Conservation (phyloP, 371 early-diverging fungal species). For the Funneliformis caledonium region DNA sequence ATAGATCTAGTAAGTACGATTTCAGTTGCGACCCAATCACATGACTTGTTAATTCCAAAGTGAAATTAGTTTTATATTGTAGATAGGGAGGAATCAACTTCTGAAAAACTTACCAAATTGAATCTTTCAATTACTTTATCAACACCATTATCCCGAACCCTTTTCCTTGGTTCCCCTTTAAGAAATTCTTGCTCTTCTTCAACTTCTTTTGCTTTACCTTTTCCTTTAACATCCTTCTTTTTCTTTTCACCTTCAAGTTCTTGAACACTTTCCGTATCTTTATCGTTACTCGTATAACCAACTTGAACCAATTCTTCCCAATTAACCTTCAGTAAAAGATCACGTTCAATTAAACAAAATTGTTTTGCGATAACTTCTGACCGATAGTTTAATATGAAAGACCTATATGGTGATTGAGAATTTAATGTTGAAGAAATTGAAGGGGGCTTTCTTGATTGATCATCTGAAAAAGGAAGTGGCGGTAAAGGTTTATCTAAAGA, state of each 20-base stretch:
- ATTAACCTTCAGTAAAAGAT: conserved; percentile 54
- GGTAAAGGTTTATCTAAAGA: conserved; percentile 46
- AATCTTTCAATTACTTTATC: conserved; percentile 68
- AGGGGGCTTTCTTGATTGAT: conserved; percentile 27
- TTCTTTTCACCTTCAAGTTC: neutral
- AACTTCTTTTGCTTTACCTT: conserved; percentile 35
- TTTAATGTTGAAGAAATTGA: conserved; percentile 21
- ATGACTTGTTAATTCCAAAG: neutral
- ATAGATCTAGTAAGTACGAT: conserved; percentile 59
- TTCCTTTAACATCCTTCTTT: conserved; percentile 1
- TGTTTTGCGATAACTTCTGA: conserved; percentile 66
- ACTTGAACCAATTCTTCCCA: conserved; percentile 72
- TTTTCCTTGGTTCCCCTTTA: conserved; percentile 37
- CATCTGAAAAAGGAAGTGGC: conserved; percentile 35
- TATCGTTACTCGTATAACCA: conserved; percentile 49
- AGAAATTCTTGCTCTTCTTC: conserved; percentile 31
- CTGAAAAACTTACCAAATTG: conserved; percentile 54
- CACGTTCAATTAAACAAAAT: conserved; percentile 64
- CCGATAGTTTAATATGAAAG: conserved; percentile 59
- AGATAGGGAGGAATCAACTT: neutral
- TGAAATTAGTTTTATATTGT: neutral
- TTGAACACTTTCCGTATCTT: neutral
- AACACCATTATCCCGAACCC: conserved; percentile 47
- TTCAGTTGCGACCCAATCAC: neutral
- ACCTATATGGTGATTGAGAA: conserved; percentile 23